Evolutionary conservation across 768 basidiomycete genomes (phyloP), one percentile per base, ranked within the genome.

Genomic region (Tylopilus sp.): DNA sequence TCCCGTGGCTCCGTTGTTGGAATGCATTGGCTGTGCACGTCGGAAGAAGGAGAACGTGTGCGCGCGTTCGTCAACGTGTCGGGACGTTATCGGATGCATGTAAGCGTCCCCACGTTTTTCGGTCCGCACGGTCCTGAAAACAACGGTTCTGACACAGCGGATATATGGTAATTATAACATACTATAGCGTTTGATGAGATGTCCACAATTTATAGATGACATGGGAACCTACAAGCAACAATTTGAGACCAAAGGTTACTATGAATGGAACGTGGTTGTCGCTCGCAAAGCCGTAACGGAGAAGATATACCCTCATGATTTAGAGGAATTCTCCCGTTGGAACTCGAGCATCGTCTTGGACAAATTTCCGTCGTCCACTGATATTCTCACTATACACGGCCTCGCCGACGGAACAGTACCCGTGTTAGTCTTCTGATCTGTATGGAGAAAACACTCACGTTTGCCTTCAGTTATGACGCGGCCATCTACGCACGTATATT

Each of bases 341-440:
- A 82, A 92, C 62, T 79, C 84, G 12, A 80, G 80, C 1, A 71
- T 85, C 28, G 82, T 90, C 25, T 86, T 84, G 83, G 78, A 80
- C 45, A 65, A 74, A 6, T 92, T 92, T 62, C 90, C 91, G 22
- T 56, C 68, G 14, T 55, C 69, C 2, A 76, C 77, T 9, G 79
- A 91, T 65, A 89, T 87, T n/a, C 71, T 93, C 41, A 88, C 84
- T 3, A 63, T 91, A 43, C 91, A 92, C 52, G 91, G 90, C n/a
- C 70, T 91, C 37, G 71, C 71, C 28, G 91, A 93, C 59, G 63
- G 71, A 37, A 78, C 77, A 22, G 87, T 92, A 0, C 85, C 88
- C 14, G 78, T 85, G 86, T 90, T 77, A 17, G 17, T 22, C 9
- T 36, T 12, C 13, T 25, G 48, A 28, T 37, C 29, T 41, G 28